phyloP scores from a whole-genome alignment of 176 grass and related monocot genomes.

The Poa pratensis region DNA sequence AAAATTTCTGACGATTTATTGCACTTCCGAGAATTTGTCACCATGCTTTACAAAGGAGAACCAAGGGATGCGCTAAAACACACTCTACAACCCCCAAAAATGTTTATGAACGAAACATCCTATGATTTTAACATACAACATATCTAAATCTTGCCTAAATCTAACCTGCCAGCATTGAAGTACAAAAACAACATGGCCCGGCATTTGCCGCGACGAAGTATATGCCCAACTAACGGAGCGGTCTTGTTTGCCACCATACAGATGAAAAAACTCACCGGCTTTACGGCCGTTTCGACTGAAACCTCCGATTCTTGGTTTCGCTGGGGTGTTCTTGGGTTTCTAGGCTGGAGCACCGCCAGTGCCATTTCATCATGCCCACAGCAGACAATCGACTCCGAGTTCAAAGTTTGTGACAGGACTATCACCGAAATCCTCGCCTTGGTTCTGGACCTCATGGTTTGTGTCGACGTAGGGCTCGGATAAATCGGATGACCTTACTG shows the following conservation, averaged over 20 bases:
- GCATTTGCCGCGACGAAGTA: conserved; percentile 22
- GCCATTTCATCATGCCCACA: conserved; percentile 66
- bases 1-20: conserved; percentile 27
- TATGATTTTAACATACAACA: conserved; percentile 49
- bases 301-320: conserved; percentile 5
- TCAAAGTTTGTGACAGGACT: conserved; percentile 83
- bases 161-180: conserved; percentile 30
- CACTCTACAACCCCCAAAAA: conserved; percentile 34
- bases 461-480: conserved; percentile 63
- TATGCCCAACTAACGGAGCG: background rate
- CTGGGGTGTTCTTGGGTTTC: background rate
- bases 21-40: conserved; percentile 12
- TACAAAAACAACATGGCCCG: conserved; percentile 32
- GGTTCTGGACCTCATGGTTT: conserved; percentile 47
- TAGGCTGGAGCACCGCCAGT: background rate
- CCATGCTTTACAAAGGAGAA: background rate
- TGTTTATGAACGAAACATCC: conserved; percentile 31
- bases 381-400: conserved; percentile 81
- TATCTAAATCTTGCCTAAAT: conserved; percentile 39
- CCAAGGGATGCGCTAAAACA: background rate
- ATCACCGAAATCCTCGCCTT: conserved; percentile 71
- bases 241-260: background rate
- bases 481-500: conserved; percentile 74
- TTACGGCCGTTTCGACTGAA: conserved; percentile 1
- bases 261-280: background rate